These are phyloP conservation scores for Stachybotrys chartarum DNA, from an alignment of 2,329 filamentous ascomycete genomes.

Conservation along the genomic window DNA sequence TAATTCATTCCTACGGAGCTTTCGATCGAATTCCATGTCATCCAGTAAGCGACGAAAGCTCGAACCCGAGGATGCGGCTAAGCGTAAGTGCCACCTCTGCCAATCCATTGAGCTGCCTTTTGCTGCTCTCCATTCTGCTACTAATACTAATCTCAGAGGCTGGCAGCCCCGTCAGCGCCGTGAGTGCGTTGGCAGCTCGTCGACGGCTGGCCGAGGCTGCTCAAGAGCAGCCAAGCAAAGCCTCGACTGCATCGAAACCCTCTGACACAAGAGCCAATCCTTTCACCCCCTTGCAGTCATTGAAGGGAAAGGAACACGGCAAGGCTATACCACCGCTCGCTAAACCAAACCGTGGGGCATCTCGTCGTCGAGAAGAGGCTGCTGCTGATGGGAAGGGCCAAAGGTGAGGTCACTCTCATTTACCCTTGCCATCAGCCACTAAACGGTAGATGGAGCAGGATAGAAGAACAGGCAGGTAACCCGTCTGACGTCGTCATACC, in stretches of 20 bases:
- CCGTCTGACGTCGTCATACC: no score
- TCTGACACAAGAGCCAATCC: conserved; percentile 5
- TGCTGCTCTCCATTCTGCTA: not conserved
- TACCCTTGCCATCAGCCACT: not conserved
- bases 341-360: not conserved
- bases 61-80: conserved; percentile 17
- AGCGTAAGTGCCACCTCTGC: conserved; percentile 15
- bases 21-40: conserved; percentile 12
- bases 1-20: not conserved
- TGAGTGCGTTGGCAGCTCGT: conserved; percentile 29
- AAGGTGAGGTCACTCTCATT: not conserved
- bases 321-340: not conserved
- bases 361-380: not conserved
- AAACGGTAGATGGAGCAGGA: not conserved
- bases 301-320: not conserved
- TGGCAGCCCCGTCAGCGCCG: conserved; percentile 20
- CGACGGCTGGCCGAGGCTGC: conserved; percentile 15
- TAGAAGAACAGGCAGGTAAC: not conserved
- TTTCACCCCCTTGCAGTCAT: not conserved
- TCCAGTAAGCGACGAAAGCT: conserved; percentile 27
- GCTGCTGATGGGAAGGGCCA: not conserved
- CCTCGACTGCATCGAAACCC: not conserved
- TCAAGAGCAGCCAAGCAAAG: not conserved
- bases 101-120: not conserved
- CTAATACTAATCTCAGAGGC: not conserved